Percentiles rank a stretch among this genome's conserved stretches.
Conservation (phyloP, 2,329 filamentous ascomycete genomes). For the Pseudogymnoascus sp. region DNA sequence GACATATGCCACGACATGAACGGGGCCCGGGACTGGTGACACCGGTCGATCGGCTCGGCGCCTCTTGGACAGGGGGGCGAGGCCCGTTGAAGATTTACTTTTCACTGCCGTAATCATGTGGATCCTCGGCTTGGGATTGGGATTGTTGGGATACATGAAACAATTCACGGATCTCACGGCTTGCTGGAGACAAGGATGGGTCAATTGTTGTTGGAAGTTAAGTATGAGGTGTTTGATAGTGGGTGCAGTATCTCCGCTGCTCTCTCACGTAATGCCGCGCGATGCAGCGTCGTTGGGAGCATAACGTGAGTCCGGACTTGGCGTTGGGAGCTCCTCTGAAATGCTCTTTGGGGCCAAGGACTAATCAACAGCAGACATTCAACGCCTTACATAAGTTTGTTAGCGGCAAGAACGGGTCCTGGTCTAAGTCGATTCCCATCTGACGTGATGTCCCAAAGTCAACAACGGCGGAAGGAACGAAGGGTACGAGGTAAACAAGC, state of each 20-base stretch:
- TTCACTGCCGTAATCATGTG: background rate
- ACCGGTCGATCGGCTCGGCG: constrained; percentile 5
- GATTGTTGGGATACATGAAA: background rate
- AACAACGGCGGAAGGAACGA: background rate
- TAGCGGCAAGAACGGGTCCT: constrained; percentile 1
- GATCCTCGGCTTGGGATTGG: constrained; percentile 1
- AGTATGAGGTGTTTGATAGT: background rate
- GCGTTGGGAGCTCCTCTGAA: background rate
- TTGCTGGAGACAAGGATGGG: background rate
- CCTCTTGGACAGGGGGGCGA: background rate
- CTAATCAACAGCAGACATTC: background rate
- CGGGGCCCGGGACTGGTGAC: background rate
- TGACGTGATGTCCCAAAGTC: background rate
- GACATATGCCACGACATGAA: constrained; percentile 4
- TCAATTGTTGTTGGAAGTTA: background rate
- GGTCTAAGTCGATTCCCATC: background rate
- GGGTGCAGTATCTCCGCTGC: background rate
- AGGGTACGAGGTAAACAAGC: background rate
- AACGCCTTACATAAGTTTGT: background rate
- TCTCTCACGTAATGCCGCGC: constrained; percentile 1
- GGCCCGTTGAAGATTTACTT: constrained; percentile 4
- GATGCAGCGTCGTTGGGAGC: background rate
- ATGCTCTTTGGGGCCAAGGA: background rate
- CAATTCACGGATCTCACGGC: background rate
- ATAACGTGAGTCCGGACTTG: background rate